Base-by-base conservation (phyloP, 352 stramenopile genomes). In the Pythium phragmiticola region DNA sequence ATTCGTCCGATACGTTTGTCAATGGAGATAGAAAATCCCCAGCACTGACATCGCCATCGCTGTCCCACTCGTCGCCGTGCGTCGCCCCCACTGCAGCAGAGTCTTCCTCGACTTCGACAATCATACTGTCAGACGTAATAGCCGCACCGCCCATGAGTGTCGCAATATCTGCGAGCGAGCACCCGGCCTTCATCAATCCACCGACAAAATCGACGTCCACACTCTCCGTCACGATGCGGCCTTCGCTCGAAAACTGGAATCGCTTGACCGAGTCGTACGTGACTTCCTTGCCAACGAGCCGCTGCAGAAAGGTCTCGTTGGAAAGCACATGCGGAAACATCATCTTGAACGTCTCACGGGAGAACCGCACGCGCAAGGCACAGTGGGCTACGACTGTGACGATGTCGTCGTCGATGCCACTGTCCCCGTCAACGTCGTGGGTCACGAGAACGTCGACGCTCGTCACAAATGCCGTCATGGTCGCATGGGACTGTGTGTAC, bases 281-380 rank as follows among this genome's bases (percentile, higher is more conserved):
- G 19, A 76, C 21, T 9, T 66, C 57, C 26, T 58, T 58, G 14
- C 58, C 57, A 7, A 76, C 61, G 6, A 76, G 39, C 34, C 59
- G 52, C 37, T 70, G 51, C 14, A 71, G 36, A 13, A 76, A 60
- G 23, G 30, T 9, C 30, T 70, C 57, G 46, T 73, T 56, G 21
- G 51, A 26, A 0, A 71, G 65, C 30, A 71, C 42, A 45, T 76
- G 65, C 4, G 69, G 69, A 43, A 73, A 76, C 46, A 76, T 51
- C 28, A 52, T 34, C 33, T 65, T 60, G 28, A 76, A 62, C 33
- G 69, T 71, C 12, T 60, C 52, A 21, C 57, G 60, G 17, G 60
- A 69, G 30, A 76, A 42, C 2, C 61, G 52, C 3, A 67, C 56
- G 11, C 59, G 36, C 7, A 76, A 21, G 2, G 4, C 45, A 5